phyloP scores from a whole-genome alignment of 2,329 filamentous ascomycete species.

The Periglandula ipomoeae region DNA sequence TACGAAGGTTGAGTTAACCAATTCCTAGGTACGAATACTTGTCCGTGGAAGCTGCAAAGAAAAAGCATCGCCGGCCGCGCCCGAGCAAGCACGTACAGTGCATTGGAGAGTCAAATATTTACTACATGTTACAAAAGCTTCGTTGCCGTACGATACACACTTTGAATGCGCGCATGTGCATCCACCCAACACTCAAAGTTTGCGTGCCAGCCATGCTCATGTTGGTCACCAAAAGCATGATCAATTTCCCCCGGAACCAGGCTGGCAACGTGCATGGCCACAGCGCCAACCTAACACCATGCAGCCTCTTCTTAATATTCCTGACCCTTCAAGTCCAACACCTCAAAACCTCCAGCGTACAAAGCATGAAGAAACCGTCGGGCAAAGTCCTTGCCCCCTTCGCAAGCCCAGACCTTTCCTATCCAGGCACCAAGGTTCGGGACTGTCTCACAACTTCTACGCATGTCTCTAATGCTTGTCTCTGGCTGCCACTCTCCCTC shows the following conservation, averaged over 20 bases:
- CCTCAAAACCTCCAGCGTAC: neutral
- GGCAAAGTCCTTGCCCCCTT: neutral
- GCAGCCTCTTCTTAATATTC: neutral
- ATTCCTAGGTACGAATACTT: too few relatives aligned
- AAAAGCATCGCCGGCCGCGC: too few relatives aligned
- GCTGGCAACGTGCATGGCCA: neutral
- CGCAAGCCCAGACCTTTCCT: neutral
- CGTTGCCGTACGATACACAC: too few relatives aligned
- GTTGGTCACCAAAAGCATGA: neutral
- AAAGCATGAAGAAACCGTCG: neutral
- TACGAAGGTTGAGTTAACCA: too few relatives aligned
- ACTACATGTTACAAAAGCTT: too few relatives aligned
- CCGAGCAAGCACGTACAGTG: too few relatives aligned
- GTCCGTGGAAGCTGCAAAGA: neutral
- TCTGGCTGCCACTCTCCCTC: neutral
- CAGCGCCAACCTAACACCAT: neutral
- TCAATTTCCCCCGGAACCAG: neutral
- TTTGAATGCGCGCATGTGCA: neutral
- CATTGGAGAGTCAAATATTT: too few relatives aligned
- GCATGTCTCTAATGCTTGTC: conserved; percentile 1
- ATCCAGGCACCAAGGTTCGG: neutral
- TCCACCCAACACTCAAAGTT: neutral
- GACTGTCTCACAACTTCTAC: neutral
- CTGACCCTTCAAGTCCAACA: neutral
- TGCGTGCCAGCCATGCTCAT: neutral